phyloP scores from a whole-genome alignment of 805 yeast genomes.

The Nakazawaea laoshanensis region DNA sequence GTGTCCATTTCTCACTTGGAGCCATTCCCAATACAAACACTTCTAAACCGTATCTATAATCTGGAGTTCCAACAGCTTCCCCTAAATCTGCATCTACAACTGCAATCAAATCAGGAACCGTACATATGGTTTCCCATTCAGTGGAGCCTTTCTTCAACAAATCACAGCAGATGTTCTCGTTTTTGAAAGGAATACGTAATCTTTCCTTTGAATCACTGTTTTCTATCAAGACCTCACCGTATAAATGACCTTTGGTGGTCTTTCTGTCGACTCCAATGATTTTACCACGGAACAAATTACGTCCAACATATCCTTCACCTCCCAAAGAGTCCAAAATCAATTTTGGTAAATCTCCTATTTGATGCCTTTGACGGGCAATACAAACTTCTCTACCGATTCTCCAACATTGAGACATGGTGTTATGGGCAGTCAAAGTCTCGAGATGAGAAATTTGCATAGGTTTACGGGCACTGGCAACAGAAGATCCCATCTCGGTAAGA shows the following conservation, averaged over 20 bases:
- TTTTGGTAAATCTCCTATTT: conserved; percentile 25
- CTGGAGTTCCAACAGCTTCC: conserved; percentile 39
- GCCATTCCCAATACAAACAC: conserved; percentile 34
- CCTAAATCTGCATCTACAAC: conserved; percentile 33
- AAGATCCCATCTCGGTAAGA: conserved; percentile 32
- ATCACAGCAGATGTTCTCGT: conserved; percentile 33
- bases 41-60: conserved; percentile 33
- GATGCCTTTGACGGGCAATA: conserved; percentile 26
- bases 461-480: conserved; percentile 26
- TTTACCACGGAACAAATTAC: conserved; percentile 29
- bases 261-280: conserved; percentile 33
- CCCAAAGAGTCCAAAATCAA: conserved; percentile 29
- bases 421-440: conserved; percentile 14
- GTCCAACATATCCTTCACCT: conserved; percentile 21
- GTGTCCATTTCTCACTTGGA: conserved; percentile 28
- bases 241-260: conserved; percentile 31
- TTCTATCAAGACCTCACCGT: conserved; percentile 30
- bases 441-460: conserved; percentile 20
- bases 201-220: conserved; percentile 12
- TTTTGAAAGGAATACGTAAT: conserved; percentile 34
- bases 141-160: conserved; percentile 14
- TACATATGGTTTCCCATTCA: conserved; percentile 21
- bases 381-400: conserved; percentile 36
- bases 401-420: conserved; percentile 36
- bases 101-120: conserved; percentile 37